phyloP scores from a whole-genome alignment of 2,329 filamentous ascomycete genomes.

The Fusarium hainanense region DNA sequence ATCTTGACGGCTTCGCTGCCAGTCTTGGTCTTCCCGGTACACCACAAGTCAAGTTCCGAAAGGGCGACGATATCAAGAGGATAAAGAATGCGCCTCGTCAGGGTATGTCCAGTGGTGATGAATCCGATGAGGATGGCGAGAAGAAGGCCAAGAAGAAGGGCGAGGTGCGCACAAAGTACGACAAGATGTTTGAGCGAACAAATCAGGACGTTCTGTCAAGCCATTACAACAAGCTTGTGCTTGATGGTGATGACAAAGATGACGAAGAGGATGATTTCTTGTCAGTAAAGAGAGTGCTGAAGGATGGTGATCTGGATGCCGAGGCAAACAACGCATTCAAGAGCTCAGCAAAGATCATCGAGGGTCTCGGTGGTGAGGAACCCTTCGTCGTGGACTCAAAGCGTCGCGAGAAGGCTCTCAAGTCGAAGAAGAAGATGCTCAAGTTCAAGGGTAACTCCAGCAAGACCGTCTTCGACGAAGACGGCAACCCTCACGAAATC shows the following conservation, averaged over 20 bases:
- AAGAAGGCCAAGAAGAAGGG: conserved; percentile 71
- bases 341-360: conserved; percentile 67
- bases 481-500: conserved; percentile 83
- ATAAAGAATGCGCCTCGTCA: conserved; percentile 86
- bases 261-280: conserved; percentile 80
- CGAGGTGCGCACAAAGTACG: conserved; percentile 90
- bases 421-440: conserved; percentile 92
- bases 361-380: conserved; percentile 75
- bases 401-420: conserved; percentile 92
- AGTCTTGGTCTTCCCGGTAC: conserved; percentile 91
- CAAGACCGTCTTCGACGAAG: conserved; percentile 92
- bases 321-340: conserved; percentile 59
- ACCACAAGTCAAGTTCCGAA: conserved; percentile 92
- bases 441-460: conserved; percentile 89
- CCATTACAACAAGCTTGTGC: conserved; percentile 90
- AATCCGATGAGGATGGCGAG: conserved; percentile 64
- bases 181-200: conserved; percentile 96
- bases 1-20: conserved; percentile 85
- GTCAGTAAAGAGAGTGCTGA: conserved; percentile 87
- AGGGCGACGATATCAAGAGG: conserved; percentile 87
- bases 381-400: conserved; percentile 91
- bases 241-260: conserved; percentile 63
- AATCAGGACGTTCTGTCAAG: conserved; percentile 96
- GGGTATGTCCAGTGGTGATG: conserved; percentile 71
- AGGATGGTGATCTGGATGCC: conserved; percentile 71